phyloP scores from a whole-genome alignment of 306 rosid genomes.

The Arachis stenosperma region DNA sequence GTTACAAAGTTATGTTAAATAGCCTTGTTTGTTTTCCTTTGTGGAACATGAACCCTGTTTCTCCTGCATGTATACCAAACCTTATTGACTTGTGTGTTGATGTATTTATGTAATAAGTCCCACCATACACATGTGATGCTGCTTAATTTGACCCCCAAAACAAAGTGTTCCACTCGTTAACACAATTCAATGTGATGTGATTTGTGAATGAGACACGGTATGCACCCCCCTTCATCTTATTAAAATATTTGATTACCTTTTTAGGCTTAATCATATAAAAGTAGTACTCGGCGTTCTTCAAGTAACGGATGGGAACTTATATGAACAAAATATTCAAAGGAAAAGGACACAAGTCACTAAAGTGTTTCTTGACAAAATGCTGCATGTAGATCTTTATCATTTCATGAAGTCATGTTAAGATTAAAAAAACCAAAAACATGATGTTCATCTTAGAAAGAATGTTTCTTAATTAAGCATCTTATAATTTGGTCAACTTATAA shows the following conservation, averaged over 20 bases:
- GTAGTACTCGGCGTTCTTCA: neutral
- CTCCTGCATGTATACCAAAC: conserved; percentile 38
- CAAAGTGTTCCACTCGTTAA: conserved; percentile 31
- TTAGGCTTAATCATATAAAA: conserved; percentile 8
- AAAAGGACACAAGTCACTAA: neutral
- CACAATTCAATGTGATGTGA: conserved; percentile 5
- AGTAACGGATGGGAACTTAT: conserved; percentile 19
- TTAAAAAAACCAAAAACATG: no score
- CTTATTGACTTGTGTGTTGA: conserved; percentile 22
- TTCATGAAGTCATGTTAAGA: neutral
- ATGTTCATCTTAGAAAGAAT: no score
- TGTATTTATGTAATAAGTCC: conserved; percentile 11
- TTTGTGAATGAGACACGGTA: neutral
- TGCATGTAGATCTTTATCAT: no score
- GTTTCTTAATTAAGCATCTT: no score
- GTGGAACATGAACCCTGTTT: conserved; percentile 56
- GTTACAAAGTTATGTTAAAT: no score
- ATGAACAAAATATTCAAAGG: neutral
- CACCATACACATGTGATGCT: conserved; percentile 28
- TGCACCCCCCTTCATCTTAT: neutral
- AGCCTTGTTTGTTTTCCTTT: conserved; percentile 36
- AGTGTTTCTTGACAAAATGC: neutral
- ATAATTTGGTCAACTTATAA: no score
- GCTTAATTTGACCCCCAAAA: conserved; percentile 29
- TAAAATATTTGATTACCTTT: neutral